phyloP scores from a whole-genome alignment of 2,329 filamentous ascomycete genomes.

The Penicillium oxalicum region DNA sequence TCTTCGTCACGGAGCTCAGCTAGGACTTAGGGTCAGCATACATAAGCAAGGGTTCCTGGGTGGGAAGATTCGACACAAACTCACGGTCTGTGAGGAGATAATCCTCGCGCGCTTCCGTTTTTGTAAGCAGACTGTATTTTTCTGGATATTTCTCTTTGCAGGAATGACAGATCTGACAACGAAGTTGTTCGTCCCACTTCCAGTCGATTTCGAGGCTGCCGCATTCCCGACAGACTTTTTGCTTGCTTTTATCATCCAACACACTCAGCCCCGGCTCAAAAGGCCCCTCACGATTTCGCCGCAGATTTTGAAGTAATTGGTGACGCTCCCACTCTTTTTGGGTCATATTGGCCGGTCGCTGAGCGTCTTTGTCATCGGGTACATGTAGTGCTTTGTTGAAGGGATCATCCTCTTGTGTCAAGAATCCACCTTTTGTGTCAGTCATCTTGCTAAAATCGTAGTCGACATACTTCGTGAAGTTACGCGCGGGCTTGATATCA shows the following conservation, averaged over 20 bases:
- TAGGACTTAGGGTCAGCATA: constrained; percentile 27
- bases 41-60: not conserved
- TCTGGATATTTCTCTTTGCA: constrained; percentile 90
- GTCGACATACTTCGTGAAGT: constrained; percentile 91
- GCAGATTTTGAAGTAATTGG: constrained; percentile 66
- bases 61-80: constrained; percentile 28
- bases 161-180: constrained; percentile 64
- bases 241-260: constrained; percentile 55
- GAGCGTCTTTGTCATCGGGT: constrained; percentile 46
- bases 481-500: constrained; percentile 67
- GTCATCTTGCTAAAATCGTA: constrained; percentile 98
- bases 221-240: constrained; percentile 80
- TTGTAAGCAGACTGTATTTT: constrained; percentile 91
- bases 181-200: constrained; percentile 85
- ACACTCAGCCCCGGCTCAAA: constrained; percentile 87
- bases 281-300: constrained; percentile 68
- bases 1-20: constrained; percentile 86
- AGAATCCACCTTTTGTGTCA: constrained; percentile 92
- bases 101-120: constrained; percentile 92
- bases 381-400: constrained; percentile 70
- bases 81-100: constrained; percentile 87
- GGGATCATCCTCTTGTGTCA: constrained; percentile 87
- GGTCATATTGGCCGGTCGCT: constrained; percentile 82
- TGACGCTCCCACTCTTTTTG: constrained; percentile 84
- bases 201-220: constrained; percentile 81